Evolutionary conservation across 495 filamentous ascomycete species (phyloP).

Genomic region (Xylaria bambusicola): DNA sequence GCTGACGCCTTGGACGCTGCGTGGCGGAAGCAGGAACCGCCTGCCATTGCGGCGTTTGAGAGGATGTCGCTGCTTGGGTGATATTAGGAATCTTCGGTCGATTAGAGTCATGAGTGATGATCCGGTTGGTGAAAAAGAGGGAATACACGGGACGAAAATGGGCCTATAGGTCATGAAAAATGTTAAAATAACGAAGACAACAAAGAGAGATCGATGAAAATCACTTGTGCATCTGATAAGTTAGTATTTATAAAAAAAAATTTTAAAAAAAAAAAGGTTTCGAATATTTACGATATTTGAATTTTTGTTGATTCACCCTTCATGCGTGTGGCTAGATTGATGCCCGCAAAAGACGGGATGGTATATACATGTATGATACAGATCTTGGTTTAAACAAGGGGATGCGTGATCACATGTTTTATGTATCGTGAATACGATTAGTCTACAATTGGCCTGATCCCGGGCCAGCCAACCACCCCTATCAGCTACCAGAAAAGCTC

Average conservation of each 20-base stretch:
- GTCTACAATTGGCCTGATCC: conserved; percentile 9
- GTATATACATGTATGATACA: conserved; percentile 37
- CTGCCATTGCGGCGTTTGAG: conserved; percentile 47
- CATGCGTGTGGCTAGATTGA: conserved; percentile 14
- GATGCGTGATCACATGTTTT: neutral
- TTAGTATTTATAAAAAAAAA: no score
- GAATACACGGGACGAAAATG: conserved; percentile 16
- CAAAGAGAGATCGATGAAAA: conserved; percentile 12
- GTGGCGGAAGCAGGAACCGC: conserved; percentile 47
- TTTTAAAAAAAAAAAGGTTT: no score
- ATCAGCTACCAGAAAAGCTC: neutral
- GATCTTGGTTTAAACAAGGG: conserved; percentile 12
- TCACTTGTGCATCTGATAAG: no score
- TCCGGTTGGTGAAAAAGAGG: neutral
- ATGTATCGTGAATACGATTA: conserved; percentile 7
- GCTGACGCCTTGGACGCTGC: conserved; percentile 50
- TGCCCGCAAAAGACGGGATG: conserved; percentile 7
- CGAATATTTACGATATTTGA: conserved; percentile 10
- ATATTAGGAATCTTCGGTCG: no score
- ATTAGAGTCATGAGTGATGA: neutral
- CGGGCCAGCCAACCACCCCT: neutral
- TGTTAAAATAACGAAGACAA: neutral
- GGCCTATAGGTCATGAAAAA: neutral
- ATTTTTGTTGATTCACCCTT: conserved; percentile 11
- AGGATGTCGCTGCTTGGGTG: conserved; percentile 59